phyloP scores from a whole-genome alignment of 805 yeast genomes.

The Zygosaccharomyces bailii region DNA sequence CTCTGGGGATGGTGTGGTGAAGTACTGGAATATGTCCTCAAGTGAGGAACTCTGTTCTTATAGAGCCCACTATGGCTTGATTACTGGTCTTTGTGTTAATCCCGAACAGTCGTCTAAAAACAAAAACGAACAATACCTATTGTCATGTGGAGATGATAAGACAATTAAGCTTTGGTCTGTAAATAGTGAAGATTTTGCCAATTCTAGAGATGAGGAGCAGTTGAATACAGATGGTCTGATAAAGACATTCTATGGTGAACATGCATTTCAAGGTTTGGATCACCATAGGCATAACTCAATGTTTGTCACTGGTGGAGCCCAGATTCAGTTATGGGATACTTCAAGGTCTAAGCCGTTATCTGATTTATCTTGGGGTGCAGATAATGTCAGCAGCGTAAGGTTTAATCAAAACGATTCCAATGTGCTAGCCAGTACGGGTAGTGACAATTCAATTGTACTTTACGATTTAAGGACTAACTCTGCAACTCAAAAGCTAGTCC shows the following conservation, averaged over 20 bases:
- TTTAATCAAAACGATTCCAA: conserved; percentile 90
- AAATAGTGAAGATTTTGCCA: conserved; percentile 46
- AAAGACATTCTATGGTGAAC: conserved; percentile 79
- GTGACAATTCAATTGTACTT: conserved; percentile 85
- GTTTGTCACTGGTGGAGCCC: conserved; percentile 91
- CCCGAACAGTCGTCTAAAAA: conserved; percentile 38
- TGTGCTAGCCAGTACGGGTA: conserved; percentile 81
- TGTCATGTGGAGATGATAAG: conserved; percentile 90
- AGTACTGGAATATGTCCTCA: conserved; percentile 87
- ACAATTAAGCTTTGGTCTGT: conserved; percentile 88
- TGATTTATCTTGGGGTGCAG: conserved; percentile 94
- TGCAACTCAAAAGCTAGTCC: conserved; percentile 87
- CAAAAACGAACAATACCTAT: conserved; percentile 43
- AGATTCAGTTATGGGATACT: conserved; percentile 89
- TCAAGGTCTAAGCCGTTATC: conserved; percentile 72
- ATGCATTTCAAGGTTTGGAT: conserved; percentile 80
- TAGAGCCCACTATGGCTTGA: conserved; percentile 87
- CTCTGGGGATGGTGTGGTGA: conserved; percentile 91
- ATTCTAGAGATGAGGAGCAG: conserved; percentile 32
- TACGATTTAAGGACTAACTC: conserved; percentile 89
- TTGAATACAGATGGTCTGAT: conserved; percentile 51
- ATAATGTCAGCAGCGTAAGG: conserved; percentile 74
- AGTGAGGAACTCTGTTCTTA: conserved; percentile 72
- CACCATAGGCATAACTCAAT: conserved; percentile 70
- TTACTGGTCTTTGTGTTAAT: conserved; percentile 77